Evolutionary conservation across 495 filamentous ascomycete genomes (phyloP), one percentile per base, ranked within the genome.

Genomic region (Haplographium delicatum): DNA sequence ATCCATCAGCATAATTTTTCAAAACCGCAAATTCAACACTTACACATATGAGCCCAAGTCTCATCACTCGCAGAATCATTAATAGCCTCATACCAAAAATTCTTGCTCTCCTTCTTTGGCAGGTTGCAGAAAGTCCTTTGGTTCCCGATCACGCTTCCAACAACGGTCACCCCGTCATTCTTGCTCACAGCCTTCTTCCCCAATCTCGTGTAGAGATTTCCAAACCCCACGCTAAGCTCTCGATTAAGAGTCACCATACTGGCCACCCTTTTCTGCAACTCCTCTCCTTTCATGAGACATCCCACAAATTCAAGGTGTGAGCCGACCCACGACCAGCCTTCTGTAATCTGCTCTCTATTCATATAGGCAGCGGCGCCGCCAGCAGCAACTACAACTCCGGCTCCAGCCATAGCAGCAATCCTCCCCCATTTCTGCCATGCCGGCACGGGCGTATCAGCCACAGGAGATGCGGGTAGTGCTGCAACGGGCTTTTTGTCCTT

Each of bases 261-360:
- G 11, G 63, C 64, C 19, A 94, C 70, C 4, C 93, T 79, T 51
- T 75, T 72, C 35, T 80, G 77, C 26, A 97, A 67, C 55, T 96
- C 91, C 46, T 86, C 80, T 7, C 76, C 78, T 19, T 88, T 81
- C 51, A 85, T 82, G 3, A 98, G 75, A 60, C 87, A 91, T 1
- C 91, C 90, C 2, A 97, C 84, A 58, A 98, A 98, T 63, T 91
- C 89, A n/a, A 98, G 81, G 69, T 98, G 94, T 13, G 85, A 89
- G 8, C 83, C 81, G 13, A 86, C 86, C 91, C 90, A 98, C 13
- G 51, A 18, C 54, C 54, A 60, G 5, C 73, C 83, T 18, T 81
- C 72, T 0, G 73, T 77, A 28, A 98, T 74, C 30, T 86, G 80
- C 8, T 95, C 86, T 13, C 86, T 76, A 57, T 91, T 88, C 31